Evolutionary conservation across 306 rosid genomes (phyloP), one percentile per base, ranked within the genome.

Genomic region (Citrullus colocynthis): DNA sequence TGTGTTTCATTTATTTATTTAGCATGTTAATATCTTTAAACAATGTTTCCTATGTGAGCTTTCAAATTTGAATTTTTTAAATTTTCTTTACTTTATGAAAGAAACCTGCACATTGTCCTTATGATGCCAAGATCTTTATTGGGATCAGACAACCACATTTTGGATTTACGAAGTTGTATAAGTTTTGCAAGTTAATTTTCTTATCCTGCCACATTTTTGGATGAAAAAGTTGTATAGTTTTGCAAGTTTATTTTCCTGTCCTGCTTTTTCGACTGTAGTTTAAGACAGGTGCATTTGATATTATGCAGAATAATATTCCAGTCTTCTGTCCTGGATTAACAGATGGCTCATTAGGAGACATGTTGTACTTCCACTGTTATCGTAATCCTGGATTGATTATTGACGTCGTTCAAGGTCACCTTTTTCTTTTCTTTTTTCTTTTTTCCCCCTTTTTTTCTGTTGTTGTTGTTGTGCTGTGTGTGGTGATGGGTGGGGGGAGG

Each of bases 321-420:
- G 97, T 95, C 67, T 92, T 80, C 79, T 95, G 99, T 82, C 99
- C 99, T 1, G 93, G 97, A 71, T 79, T 95, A 86, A 95, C 97
- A 0, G 99, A 95, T 88, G 99, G 99, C 77, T 95, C 97, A 39
- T 74, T 95, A 80, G 99, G 99, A 63, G 99, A 95, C 83, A 95
- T 92, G 99, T 57, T 95, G 83, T 95, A 92, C 78, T 92, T 95
- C 84, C 93, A 95, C 87, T 95, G 96, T 75, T 89, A 84, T 81
- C 90, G 83, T 80, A 92, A 69, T 77, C 96, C 97, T 9, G 99
- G 99, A 77, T 77, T 95, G 81, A 81, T 90, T 24, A 82, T 92
- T 54, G 96, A 95, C 67, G 20, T 95, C 77, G 91, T 95, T 73
- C 97, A 89, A 89, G 97, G 97, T 90, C 78, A 34, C 4, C 63